phyloP scores from a whole-genome alignment of 148 eudicot species.

The Chenopodium quinoa region DNA sequence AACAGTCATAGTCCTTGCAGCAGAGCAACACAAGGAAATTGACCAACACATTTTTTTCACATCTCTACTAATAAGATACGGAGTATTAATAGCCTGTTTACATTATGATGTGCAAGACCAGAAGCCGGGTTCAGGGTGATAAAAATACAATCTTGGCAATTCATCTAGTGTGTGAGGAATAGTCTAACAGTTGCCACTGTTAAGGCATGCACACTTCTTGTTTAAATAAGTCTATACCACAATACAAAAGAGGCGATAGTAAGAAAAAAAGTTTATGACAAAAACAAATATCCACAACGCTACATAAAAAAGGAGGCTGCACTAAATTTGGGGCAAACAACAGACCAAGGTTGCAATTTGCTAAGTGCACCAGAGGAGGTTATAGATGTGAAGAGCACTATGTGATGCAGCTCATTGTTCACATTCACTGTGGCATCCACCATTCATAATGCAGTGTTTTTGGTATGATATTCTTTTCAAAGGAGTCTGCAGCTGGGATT shows the following conservation, averaged over 20 bases:
- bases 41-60: neutral
- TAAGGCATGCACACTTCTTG: neutral
- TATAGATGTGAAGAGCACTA: neutral
- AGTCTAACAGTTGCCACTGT: neutral
- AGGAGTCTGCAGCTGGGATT: too few relatives aligned
- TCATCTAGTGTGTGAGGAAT: neutral
- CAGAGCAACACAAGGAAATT: neutral
- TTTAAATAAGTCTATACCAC: neutral
- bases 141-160: neutral
- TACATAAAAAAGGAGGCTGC: too few relatives aligned
- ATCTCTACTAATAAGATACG: neutral
- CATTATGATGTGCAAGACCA: neutral
- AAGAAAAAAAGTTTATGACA: too few relatives aligned
- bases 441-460: too few relatives aligned
- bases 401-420: neutral
- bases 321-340: neutral
- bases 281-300: neutral
- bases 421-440: neutral
- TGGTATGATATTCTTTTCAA: too few relatives aligned
- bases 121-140: neutral
- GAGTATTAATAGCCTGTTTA: neutral
- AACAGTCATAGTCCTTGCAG: neutral
- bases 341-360: neutral
- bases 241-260: too few relatives aligned
- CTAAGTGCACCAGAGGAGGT: neutral